Base-by-base conservation (phyloP, 306 rosid genomes). In the Dryas alaskensis region DNA sequence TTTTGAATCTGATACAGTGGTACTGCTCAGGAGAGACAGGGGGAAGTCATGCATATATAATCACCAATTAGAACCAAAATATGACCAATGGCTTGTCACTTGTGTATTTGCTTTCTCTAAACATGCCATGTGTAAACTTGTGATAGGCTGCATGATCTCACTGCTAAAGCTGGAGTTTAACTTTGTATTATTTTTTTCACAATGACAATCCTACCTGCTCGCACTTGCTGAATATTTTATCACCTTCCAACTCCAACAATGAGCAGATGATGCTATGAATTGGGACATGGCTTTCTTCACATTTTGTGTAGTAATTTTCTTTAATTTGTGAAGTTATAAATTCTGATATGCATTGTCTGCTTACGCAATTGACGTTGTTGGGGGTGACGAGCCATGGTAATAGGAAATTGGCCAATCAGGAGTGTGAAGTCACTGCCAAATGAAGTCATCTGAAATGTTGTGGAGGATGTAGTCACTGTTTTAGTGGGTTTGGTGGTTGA, bases 201-300 rank as follows among this genome's bases (percentile, higher is more conserved):
- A 55, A 11, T 14, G 22, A 0, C 16, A 72, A 74, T 61, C 75
- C 67, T 53, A 67, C 69, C 75, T 43, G 81, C 81, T 61, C 67
- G 46, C 43, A 48, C 49, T 48, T 27, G 60, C 3, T 48, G 17
- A n/a, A 22, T 10, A 4, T 65, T 14, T 57, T 17, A 47, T 40
- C 63, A 37, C 46, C 37, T 60, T 42, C 80, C 80, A 76, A 67
- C 80, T 60, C 73, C 79, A 75, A 16, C 65, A 75, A 46, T 5
- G 47, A 52, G 52, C 39, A n/a, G 50, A 16, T 16, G 3, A 53
- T 40, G 50, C n/a, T 51, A 70, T 70, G 22, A 42, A 14, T 39
- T 7, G 48, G 46, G 72, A 27, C 45, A 50, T 27, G 25, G 72
- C 25, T 37, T 51, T 68, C 63, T 40, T 10, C 7, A 62, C 8